Evolutionary conservation across 768 basidiomycete species (phyloP).

Genomic region (Lentinula guzmanii): DNA sequence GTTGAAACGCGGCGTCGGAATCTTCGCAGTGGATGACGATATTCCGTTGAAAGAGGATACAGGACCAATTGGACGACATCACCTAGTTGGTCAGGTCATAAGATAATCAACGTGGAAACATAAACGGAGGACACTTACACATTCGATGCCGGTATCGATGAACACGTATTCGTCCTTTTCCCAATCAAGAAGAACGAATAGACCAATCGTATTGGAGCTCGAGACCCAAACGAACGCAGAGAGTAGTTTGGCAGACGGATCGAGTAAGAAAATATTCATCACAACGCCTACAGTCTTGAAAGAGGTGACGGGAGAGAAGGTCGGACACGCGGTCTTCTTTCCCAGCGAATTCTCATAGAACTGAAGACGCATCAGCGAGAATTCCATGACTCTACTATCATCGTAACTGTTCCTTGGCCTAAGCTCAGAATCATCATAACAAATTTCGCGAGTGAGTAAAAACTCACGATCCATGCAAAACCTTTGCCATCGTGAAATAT

Average conservation of each 20-base stretch:
- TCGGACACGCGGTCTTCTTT: conserved; percentile 24
- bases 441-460: not conserved
- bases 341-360: conserved; percentile 49
- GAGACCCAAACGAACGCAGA: conserved; percentile 70
- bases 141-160: conserved; percentile 68
- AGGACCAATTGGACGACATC: conserved; percentile 72
- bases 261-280: conserved; percentile 74
- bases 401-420: conserved; percentile 35
- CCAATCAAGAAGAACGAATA: conserved; percentile 67
- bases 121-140: conserved; percentile 38
- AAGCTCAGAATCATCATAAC: conserved; percentile 2
- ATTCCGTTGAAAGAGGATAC: conserved; percentile 56
- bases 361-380: conserved; percentile 61
- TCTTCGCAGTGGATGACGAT: conserved; percentile 76
- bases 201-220: conserved; percentile 45
- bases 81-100: conserved; percentile 29
- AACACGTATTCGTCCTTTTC: conserved; percentile 60
- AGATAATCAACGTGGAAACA: not conserved
- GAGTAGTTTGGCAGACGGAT: conserved; percentile 52
- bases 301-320: conserved; percentile 53
- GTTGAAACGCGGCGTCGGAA: conserved; percentile 55
- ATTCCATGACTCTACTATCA: conserved; percentile 63
- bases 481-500: conserved; percentile 72
- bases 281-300: conserved; percentile 65
- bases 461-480: conserved; percentile 24